Percentiles rank a stretch among this genome's conserved stretches.
These are phyloP conservation scores for Colletotrichum sp. DNA, from an alignment of 2,329 filamentous ascomycete genomes.

Conservation along the genomic window DNA sequence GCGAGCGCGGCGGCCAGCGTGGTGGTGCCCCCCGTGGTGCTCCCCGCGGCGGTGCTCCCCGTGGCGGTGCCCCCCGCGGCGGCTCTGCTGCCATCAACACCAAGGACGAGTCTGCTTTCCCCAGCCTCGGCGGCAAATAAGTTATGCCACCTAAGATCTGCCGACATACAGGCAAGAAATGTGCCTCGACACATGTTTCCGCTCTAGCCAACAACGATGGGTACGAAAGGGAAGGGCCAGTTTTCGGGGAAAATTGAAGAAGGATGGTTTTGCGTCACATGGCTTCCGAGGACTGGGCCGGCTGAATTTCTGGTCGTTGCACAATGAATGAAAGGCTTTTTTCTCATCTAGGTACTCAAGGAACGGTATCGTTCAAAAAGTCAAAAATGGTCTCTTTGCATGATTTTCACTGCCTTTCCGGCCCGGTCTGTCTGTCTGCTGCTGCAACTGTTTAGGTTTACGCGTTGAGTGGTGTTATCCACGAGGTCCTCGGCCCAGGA, in stretches of 20 bases:
- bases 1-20: conserved; percentile 46
- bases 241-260: conserved; percentile 19
- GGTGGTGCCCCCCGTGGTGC: conserved; percentile 48
- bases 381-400: conserved; percentile 22
- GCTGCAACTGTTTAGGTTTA: background rate
- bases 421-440: background rate
- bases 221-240: conserved; percentile 20
- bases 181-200: conserved; percentile 19
- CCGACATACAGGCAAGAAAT: conserved; percentile 14
- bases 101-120: conserved; percentile 63
- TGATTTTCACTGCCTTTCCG: background rate
- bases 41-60: conserved; percentile 34
- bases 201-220: conserved; percentile 16
- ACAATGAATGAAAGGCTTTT: conserved; percentile 23
- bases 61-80: conserved; percentile 47
- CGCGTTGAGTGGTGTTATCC: background rate
- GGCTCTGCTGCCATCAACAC: conserved; percentile 58
- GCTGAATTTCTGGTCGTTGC: conserved; percentile 21
- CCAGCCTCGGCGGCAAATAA: conserved; percentile 62
- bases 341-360: conserved; percentile 20
- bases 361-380: conserved; percentile 22
- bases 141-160: conserved; percentile 20
- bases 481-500: background rate
- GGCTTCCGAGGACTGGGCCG: conserved; percentile 20
- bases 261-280: conserved; percentile 15